These are phyloP conservation scores for Ganoderma lingzhi DNA, from an alignment of 1,284 basidiomycete genomes.

Conservation along the genomic window DNA sequence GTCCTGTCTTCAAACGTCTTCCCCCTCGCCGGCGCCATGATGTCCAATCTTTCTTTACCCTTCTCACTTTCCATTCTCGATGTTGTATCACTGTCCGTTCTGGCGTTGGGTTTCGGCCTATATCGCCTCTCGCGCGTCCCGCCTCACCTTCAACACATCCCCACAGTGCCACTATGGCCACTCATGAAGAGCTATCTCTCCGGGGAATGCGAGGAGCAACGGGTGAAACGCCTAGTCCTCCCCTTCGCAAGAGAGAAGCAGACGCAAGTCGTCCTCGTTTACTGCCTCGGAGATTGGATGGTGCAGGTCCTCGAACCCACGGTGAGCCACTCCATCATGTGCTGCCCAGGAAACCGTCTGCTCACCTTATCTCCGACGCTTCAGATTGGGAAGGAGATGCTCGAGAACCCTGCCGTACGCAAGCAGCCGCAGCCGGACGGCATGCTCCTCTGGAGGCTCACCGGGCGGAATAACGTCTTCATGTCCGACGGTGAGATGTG, in stretches of 20 bases:
- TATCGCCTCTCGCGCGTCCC: constrained; percentile 29
- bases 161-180: constrained; percentile 32
- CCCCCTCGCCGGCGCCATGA: neutral
- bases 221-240: constrained; percentile 33
- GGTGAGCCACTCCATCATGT: constrained; percentile 16
- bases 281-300: constrained; percentile 38
- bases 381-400: constrained; percentile 26
- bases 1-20: neutral
- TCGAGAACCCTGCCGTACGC: constrained; percentile 28
- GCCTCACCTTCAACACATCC: constrained; percentile 33
- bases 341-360: neutral
- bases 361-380: neutral
- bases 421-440: constrained; percentile 41
- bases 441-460: constrained; percentile 41
- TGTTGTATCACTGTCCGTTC: constrained; percentile 8
- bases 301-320: constrained; percentile 37
- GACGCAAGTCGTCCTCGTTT: constrained; percentile 34
- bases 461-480: constrained; percentile 41
- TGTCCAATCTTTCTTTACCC: neutral
- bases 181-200: constrained; percentile 35
- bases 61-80: constrained; percentile 10
- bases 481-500: constrained; percentile 42
- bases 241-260: constrained; percentile 34
- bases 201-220: constrained; percentile 34
- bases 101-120: constrained; percentile 11